Conservation (phyloP, 257 asterid species). For the Thymus mandschuricus region DNA sequence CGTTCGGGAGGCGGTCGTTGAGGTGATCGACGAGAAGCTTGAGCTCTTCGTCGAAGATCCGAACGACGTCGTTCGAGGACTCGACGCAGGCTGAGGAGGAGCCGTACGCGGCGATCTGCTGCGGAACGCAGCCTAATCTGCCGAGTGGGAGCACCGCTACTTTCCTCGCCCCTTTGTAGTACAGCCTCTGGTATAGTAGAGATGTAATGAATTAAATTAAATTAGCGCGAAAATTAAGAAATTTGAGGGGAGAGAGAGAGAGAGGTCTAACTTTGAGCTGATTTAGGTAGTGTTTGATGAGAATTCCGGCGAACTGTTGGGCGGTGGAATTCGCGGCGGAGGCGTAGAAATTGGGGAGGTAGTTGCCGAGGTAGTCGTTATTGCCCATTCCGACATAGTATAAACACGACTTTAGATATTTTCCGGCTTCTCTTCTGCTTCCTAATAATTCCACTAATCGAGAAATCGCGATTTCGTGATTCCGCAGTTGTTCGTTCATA, state of each 20-base stretch:
- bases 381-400: slow-evolving; percentile 42
- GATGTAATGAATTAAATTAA: neutral
- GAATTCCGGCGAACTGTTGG: slow-evolving; percentile 31
- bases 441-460: slow-evolving; percentile 30
- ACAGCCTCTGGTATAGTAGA: slow-evolving; percentile 37
- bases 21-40: slow-evolving; percentile 33
- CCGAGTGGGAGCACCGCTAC: slow-evolving; percentile 42
- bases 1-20: slow-evolving; percentile 32
- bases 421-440: neutral
- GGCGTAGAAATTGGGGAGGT: slow-evolving; percentile 34
- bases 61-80: slow-evolving; percentile 31
- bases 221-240: neutral
- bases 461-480: slow-evolving; percentile 29
- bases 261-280: slow-evolving; percentile 38
- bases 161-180: slow-evolving; percentile 54
- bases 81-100: slow-evolving; percentile 37
- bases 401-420: slow-evolving; percentile 33
- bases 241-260: neutral
- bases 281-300: slow-evolving; percentile 27
- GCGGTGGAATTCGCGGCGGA: slow-evolving; percentile 30
- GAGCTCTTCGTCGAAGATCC: slow-evolving; percentile 35
- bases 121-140: slow-evolving; percentile 48
- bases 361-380: slow-evolving; percentile 44
- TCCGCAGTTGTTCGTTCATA: slow-evolving; percentile 34
- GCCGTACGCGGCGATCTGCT: slow-evolving; percentile 37